Conservation (phyloP, 208 protist species). For the Blechomonas ayalai region DNA sequence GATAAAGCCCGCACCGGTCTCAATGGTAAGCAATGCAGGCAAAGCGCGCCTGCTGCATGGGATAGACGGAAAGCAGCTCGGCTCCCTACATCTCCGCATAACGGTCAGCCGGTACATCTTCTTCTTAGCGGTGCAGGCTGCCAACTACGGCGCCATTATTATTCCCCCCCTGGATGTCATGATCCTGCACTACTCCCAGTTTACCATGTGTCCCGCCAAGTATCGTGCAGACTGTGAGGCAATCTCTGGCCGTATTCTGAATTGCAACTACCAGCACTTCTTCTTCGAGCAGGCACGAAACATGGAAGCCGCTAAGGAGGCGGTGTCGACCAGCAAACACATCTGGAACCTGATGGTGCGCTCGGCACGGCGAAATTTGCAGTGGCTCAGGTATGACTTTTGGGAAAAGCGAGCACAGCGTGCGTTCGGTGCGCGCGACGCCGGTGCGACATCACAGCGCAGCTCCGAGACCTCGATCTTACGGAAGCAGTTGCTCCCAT, state of each 20-base stretch:
- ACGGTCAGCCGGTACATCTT: slow-evolving; percentile 82
- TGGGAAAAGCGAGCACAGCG: slow-evolving; percentile 47
- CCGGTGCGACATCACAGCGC: neutral
- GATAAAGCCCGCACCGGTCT: neutral
- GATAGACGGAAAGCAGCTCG: slow-evolving; percentile 8
- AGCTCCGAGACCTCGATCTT: neutral
- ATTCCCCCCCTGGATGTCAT: slow-evolving; percentile 86
- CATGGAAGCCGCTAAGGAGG: slow-evolving; percentile 41
- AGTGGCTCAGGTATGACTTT: slow-evolving; percentile 84
- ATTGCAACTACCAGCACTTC: slow-evolving; percentile 83
- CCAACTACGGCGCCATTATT: slow-evolving; percentile 82
- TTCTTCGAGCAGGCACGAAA: slow-evolving; percentile 52
- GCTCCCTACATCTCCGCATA: slow-evolving; percentile 42
- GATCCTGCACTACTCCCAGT: slow-evolving; percentile 78
- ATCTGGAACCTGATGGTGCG: slow-evolving; percentile 88
- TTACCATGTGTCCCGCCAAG: slow-evolving; percentile 48
- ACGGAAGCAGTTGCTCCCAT: slow-evolving; percentile 1
- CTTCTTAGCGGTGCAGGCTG: slow-evolving; percentile 83
- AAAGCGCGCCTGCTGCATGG: neutral
- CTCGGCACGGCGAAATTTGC: slow-evolving; percentile 58
- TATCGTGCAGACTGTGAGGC: slow-evolving; percentile 84
- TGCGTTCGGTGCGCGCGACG: neutral
- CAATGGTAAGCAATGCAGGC: neutral
- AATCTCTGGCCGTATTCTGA: slow-evolving; percentile 70
- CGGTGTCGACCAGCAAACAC: slow-evolving; percentile 45